A percentile compares a stretch with the other conserved stretches of the same genome.
These are phyloP conservation scores for Penicillium brevicompactum DNA, from an alignment of 2,329 filamentous ascomycete species.

Conservation along the genomic window DNA sequence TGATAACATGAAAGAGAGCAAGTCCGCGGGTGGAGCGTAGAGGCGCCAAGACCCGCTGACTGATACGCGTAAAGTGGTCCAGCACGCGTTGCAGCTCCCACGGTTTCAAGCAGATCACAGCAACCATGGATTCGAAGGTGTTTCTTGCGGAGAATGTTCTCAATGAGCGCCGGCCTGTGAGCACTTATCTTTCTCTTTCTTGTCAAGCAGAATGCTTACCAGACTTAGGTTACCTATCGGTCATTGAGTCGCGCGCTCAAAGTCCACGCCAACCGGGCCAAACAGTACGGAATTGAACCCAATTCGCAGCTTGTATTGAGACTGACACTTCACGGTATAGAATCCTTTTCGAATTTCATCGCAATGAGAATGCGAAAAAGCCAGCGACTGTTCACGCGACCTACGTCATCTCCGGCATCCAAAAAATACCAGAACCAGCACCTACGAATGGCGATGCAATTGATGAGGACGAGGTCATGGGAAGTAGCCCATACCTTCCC, in stretches of 20 bases:
- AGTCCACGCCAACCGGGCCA: slow-evolving; percentile 83
- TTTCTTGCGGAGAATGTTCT: slow-evolving; percentile 77
- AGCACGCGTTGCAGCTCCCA: slow-evolving; percentile 32
- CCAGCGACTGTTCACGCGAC: slow-evolving; percentile 81
- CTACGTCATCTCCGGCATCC: slow-evolving; percentile 80
- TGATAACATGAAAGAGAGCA: slow-evolving; percentile 7
- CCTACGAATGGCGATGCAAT: slow-evolving; percentile 52
- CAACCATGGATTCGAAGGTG: slow-evolving; percentile 62
- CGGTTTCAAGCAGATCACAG: slow-evolving; percentile 8
- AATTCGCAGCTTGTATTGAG: background rate
- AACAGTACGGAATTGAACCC: slow-evolving; percentile 66
- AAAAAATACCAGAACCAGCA: slow-evolving; percentile 42
- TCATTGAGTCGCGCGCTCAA: slow-evolving; percentile 79
- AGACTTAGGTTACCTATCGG: slow-evolving; percentile 77
- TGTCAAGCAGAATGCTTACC: slow-evolving; percentile 4
- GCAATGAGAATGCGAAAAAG: slow-evolving; percentile 73
- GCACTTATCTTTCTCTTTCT: slow-evolving; percentile 23
- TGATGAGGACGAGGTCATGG: slow-evolving; percentile 67
- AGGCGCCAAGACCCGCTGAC: slow-evolving; percentile 43
- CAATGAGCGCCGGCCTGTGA: slow-evolving; percentile 72
- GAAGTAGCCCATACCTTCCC: slow-evolving; percentile 66
- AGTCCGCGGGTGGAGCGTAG: slow-evolving; percentile 7
- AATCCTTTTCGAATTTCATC: slow-evolving; percentile 86
- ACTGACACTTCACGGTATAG: slow-evolving; percentile 46
- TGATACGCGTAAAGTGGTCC: slow-evolving; percentile 47